These are phyloP conservation scores for Achaetomiella virescens DNA, from an alignment of 495 filamentous ascomycete genomes.

Conservation along the genomic window DNA sequence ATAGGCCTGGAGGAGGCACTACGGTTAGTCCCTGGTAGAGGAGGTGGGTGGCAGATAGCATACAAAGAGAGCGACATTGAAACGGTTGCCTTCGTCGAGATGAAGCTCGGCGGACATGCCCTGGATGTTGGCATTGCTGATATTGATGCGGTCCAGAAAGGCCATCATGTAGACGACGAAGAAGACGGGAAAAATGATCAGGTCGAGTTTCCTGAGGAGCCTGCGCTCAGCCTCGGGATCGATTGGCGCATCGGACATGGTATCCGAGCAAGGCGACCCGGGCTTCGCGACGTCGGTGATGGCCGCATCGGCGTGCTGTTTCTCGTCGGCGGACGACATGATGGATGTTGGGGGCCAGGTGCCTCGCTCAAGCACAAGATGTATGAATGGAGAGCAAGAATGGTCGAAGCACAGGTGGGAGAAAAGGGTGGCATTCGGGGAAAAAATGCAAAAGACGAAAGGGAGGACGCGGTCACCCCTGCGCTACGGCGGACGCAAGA, in stretches of 20 bases:
- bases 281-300: neutral
- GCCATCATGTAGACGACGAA: constrained; percentile 40
- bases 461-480: too few species aligned
- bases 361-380: too few species aligned
- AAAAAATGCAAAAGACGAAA: too few species aligned
- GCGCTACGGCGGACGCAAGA: too few species aligned
- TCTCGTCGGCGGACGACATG: neutral
- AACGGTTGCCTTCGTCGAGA: constrained; percentile 45
- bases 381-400: too few species aligned
- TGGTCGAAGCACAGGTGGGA: too few species aligned
- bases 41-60: neutral
- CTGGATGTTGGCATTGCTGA: constrained; percentile 57
- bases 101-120: constrained; percentile 54
- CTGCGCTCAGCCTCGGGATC: constrained; percentile 23
- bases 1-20: constrained; percentile 26
- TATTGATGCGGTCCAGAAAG: constrained; percentile 52
- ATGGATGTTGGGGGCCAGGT: neutral
- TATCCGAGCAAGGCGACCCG: neutral
- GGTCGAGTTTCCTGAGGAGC: constrained; percentile 34
- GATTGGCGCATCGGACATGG: constrained; percentile 1
- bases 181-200: constrained; percentile 35
- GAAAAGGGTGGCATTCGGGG: too few species aligned
- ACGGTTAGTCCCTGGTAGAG: neutral
- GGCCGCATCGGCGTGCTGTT: neutral
- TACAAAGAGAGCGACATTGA: constrained; percentile 58